Evolutionary conservation across 495 filamentous ascomycete species (phyloP).

Genomic region (Neurospora sp.): DNA sequence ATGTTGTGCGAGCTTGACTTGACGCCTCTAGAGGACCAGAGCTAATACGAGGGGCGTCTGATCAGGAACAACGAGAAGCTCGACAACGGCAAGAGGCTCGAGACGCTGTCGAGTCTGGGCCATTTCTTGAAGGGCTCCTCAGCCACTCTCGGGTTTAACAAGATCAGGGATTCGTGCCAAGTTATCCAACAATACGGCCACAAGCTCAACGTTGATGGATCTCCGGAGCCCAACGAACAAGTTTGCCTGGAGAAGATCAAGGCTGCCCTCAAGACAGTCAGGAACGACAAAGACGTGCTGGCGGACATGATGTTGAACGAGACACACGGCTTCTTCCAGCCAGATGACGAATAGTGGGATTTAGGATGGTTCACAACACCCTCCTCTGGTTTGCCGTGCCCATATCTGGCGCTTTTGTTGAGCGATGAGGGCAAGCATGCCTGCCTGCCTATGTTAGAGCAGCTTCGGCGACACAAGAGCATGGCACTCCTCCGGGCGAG

Average conservation of each 20-base stretch:
- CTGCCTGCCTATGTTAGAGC: not conserved
- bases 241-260: conserved; percentile 58
- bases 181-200: conserved; percentile 91
- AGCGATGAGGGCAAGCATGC: not conserved
- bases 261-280: conserved; percentile 58
- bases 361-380: not conserved
- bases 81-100: conserved; percentile 41
- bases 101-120: conserved; percentile 67
- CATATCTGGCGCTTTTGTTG: not conserved
- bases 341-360: not conserved
- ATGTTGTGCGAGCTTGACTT: not conserved
- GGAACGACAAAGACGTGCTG: conserved; percentile 67
- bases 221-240: conserved; percentile 49
- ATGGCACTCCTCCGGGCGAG: not conserved
- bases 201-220: conserved; percentile 67
- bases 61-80: conserved; percentile 40
- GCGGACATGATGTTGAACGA: conserved; percentile 53
- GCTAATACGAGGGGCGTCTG: conserved; percentile 8
- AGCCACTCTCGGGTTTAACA: conserved; percentile 83
- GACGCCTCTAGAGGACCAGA: not conserved
- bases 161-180: conserved; percentile 88
- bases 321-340: not conserved
- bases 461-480: not conserved
- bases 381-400: not conserved
- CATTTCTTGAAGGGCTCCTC: conserved; percentile 99